These are phyloP conservation scores for Botrytis paeoniae DNA, from an alignment of 2,329 filamentous ascomycete species.

Conservation along the genomic window DNA sequence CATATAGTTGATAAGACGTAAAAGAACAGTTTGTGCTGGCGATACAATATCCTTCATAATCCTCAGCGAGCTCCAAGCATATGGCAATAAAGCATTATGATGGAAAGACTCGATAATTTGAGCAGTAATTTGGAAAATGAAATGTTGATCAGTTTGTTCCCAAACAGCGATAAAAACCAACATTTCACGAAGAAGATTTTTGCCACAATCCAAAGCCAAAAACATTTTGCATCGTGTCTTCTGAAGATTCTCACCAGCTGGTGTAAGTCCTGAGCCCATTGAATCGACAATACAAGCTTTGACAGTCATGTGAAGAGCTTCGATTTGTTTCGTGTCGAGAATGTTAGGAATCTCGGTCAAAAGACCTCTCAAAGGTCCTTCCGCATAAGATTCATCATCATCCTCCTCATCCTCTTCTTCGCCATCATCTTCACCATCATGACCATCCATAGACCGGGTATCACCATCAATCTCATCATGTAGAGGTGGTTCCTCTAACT, in stretches of 20 bases:
- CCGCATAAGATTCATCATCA: slow-evolving; percentile 75
- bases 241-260: slow-evolving; percentile 77
- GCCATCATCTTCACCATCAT: slow-evolving; percentile 51
- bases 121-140: slow-evolving; percentile 95
- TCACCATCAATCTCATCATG: slow-evolving; percentile 53
- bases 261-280: slow-evolving; percentile 65
- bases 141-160: slow-evolving; percentile 89
- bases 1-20: slow-evolving; percentile 87
- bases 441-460: slow-evolving; percentile 39
- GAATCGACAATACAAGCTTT: slow-evolving; percentile 90
- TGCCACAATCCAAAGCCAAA: slow-evolving; percentile 83
- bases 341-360: slow-evolving; percentile 94
- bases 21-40: slow-evolving; percentile 87
- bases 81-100: slow-evolving; percentile 83
- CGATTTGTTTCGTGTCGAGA: slow-evolving; percentile 89
- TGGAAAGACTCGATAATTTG: slow-evolving; percentile 94
- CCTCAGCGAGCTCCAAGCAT: slow-evolving; percentile 85
- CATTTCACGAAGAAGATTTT: slow-evolving; percentile 84
- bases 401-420: slow-evolving; percentile 66
- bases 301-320: slow-evolving; percentile 94
- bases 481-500: slow-evolving; percentile 44
- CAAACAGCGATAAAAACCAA: slow-evolving; percentile 96
- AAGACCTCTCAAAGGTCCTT: slow-evolving; percentile 76
- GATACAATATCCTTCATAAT: slow-evolving; percentile 96
- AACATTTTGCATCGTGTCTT: slow-evolving; percentile 87